phyloP scores from a whole-genome alignment of 306 rosid genomes.

The Hippophae rhamnoides region DNA sequence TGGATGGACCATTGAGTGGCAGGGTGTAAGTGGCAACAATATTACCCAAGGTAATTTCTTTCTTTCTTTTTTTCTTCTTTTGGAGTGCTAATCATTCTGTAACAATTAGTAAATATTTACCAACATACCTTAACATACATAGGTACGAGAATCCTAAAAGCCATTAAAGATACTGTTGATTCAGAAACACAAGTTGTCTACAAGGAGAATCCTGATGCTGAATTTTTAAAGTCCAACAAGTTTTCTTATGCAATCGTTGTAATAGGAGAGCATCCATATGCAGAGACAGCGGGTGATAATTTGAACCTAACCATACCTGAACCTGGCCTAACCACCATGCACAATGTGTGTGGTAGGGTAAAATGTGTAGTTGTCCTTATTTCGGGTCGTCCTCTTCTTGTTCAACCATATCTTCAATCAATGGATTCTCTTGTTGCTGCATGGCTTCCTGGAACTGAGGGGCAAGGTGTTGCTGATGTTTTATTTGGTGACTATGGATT shows the following conservation, averaged over 20 bases:
- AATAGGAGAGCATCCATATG: conserved; percentile 34
- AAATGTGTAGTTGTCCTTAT: conserved; percentile 28
- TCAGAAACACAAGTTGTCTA: conserved; percentile 16
- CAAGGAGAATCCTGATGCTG: conserved; percentile 23
- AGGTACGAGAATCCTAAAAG: conserved; percentile 20
- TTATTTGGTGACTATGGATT: conserved; percentile 32
- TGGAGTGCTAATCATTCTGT: not conserved
- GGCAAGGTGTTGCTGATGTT: conserved; percentile 33
- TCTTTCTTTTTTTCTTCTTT: too few relatives aligned
- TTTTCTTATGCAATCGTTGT: conserved; percentile 29
- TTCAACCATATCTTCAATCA: conserved; percentile 17
- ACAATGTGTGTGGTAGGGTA: conserved; percentile 26
- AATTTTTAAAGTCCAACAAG: conserved; percentile 13
- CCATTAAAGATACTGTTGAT: conserved; percentile 20
- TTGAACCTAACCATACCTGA: conserved; percentile 25
- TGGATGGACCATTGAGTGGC: conserved; percentile 22
- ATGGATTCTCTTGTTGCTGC: conserved; percentile 37
- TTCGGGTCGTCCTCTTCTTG: conserved; percentile 30
- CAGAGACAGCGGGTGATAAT: conserved; percentile 32
- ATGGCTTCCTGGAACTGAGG: conserved; percentile 37
- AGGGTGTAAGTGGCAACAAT: conserved; percentile 16
- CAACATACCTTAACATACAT: not conserved
- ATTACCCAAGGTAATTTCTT: conserved; percentile 8
- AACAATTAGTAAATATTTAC: not conserved
- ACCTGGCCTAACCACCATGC: conserved; percentile 17